Base-by-base conservation (phyloP, 176 grass and related monocot genomes). In the Canna indica region DNA sequence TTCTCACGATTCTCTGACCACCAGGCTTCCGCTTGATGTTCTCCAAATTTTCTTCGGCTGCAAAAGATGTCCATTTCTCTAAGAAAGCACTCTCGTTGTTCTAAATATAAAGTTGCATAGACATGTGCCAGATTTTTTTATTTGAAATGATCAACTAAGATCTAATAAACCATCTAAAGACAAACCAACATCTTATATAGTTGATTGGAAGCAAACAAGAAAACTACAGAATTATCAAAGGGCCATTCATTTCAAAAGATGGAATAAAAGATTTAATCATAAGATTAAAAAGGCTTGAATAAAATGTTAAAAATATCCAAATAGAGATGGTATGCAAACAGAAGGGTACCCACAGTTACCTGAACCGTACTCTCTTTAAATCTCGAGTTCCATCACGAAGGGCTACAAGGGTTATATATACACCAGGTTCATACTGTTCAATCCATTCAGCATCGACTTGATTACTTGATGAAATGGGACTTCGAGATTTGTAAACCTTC, bases 1-100 rank as follows among this genome's bases (percentile, higher is more conserved):
- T 86, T 90, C 71, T 88, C 77, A 16, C 87, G 86, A 48, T 99
- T 99, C 79, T 99, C 95, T 29, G 85, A 87, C 95, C 95, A 99
- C 95, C 95, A 99, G 68, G 71, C 73, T 80, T 93, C 90, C 39
- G 95, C 95, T 62, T 99, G 95, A 69, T 99, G 90, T 84, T 99
- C 95, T 25, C 84, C 82, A 59, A 99, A 99, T 54, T 86, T 88
- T 79, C 87, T 85, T 59, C 95, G 90, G 36, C 95, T 85, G 41
- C 56, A 75, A 78, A 74, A 39, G 6, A 66, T 66, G 34, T 4
- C 22, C 63, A 66, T 13, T 11, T 12, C 39, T 63, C 30, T 25
- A 38, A 66, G 9, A 66, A 41, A 10, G 35, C 29, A 38, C 22
- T 14, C 12, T 30, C n/a, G 15, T 15, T 15, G 2, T 30, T 15